These are phyloP conservation scores for Vigna angularis DNA, from an alignment of 306 rosid genomes.

Conservation along the genomic window DNA sequence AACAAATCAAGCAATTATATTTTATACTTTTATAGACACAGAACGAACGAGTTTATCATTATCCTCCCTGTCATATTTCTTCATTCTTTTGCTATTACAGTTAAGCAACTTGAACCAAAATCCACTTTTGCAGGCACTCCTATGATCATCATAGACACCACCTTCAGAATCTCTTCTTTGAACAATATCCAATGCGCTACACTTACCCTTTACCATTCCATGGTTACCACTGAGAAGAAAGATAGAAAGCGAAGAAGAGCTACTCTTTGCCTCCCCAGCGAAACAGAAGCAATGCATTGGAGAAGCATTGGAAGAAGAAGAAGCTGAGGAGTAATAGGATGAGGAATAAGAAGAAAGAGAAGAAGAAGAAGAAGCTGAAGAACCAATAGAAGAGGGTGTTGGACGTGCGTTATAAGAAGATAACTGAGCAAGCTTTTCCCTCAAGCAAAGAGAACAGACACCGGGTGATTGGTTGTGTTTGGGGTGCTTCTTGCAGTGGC, in stretches of 20 bases:
- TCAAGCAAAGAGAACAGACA: constrained; percentile 81
- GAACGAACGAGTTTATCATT: constrained; percentile 41
- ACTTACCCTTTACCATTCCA: constrained; percentile 50
- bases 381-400: neutral
- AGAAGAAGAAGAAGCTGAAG: constrained; percentile 48
- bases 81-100: constrained; percentile 50
- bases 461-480: constrained; percentile 87
- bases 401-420: constrained; percentile 35
- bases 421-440: constrained; percentile 55
- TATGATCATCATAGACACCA: neutral
- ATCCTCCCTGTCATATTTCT: neutral
- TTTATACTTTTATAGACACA: constrained; percentile 41
- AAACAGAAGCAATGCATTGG: constrained; percentile 49
- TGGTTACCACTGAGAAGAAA: constrained; percentile 38
- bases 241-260: constrained; percentile 38
- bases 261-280: constrained; percentile 25
- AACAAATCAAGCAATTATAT: neutral
- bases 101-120: constrained; percentile 63
- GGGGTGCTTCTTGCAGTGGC: constrained; percentile 78
- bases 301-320: constrained; percentile 58
- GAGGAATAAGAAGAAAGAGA: constrained; percentile 46
- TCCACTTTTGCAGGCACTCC: constrained; percentile 45
- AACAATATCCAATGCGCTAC: constrained; percentile 53
- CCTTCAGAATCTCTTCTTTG: constrained; percentile 39
- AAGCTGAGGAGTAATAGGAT: constrained; percentile 56